These are phyloP conservation scores for Polyporus tsugae DNA, from an alignment of 1,284 basidiomycete genomes.

Conservation along the genomic window DNA sequence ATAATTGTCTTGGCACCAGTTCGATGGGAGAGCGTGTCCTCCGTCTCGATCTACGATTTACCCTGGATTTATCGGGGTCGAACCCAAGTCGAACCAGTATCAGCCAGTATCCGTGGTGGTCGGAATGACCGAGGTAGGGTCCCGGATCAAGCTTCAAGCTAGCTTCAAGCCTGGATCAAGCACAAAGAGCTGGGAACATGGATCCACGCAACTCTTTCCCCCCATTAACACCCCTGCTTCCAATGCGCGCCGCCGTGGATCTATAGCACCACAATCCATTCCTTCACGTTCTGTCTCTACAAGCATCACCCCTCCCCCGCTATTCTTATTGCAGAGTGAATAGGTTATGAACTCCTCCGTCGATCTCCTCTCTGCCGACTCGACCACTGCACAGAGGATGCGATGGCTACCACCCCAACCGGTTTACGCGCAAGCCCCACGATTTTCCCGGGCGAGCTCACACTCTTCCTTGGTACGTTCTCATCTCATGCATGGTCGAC, in stretches of 20 bases:
- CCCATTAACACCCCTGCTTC: background rate
- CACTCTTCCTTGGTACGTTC: background rate
- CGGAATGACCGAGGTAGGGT: too few species aligned
- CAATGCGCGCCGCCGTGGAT: background rate
- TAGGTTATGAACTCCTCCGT: background rate
- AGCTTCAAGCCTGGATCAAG: too few species aligned
- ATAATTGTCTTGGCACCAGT: too few species aligned
- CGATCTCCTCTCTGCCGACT: background rate
- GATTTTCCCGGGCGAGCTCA: background rate
- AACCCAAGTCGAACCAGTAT: too few species aligned
- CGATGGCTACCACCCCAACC: background rate
- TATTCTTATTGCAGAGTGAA: background rate
- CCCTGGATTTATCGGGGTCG: too few species aligned
- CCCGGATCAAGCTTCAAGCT: too few species aligned
- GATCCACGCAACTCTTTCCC: background rate
- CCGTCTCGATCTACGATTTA: too few species aligned
- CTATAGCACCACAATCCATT: background rate
- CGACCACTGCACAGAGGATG: background rate
- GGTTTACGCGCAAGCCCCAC: background rate
- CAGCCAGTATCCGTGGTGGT: too few species aligned
- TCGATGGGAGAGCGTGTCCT: too few species aligned
- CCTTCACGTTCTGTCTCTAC: background rate
- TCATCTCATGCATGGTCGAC: background rate
- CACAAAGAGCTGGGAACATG: background rate
- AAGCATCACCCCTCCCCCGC: background rate